These are phyloP conservation scores for Polyporus arcularius DNA, from an alignment of 768 basidiomycete species.

Conservation along the genomic window DNA sequence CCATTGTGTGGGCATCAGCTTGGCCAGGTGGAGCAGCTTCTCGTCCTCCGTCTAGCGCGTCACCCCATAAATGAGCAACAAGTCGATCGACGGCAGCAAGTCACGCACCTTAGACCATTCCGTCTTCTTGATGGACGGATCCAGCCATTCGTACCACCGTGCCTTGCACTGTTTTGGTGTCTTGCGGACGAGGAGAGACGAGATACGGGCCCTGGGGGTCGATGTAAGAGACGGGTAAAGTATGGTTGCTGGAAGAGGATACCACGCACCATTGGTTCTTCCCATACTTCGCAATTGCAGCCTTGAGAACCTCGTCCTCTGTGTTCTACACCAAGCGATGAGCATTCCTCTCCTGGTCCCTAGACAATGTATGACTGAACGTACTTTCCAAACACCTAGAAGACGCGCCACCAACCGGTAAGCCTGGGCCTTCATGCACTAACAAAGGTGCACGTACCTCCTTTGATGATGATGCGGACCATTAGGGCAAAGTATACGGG, in stretches of 20 bases:
- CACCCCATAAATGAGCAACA: not conserved
- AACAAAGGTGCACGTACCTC: constrained; percentile 49
- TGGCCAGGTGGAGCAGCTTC: constrained; percentile 95
- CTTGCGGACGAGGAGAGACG: constrained; percentile 94
- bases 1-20: constrained; percentile 99
- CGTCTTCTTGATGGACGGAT: constrained; percentile 99
- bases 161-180: constrained; percentile 99
- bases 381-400: constrained; percentile 81
- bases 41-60: constrained; percentile 87
- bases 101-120: constrained; percentile 93
- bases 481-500: constrained; percentile 36
- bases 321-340: constrained; percentile 61
- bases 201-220: constrained; percentile 85
- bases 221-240: not conserved
- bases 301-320: constrained; percentile 98
- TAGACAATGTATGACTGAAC: constrained; percentile 9
- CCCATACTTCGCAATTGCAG: constrained; percentile 96
- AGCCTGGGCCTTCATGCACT: not conserved
- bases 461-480: constrained; percentile 92
- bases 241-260: not conserved
- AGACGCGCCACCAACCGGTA: not conserved
- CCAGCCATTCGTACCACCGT: constrained; percentile 99
- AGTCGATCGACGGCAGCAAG: not conserved
- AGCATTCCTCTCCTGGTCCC: constrained; percentile 18
- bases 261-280: constrained; percentile 85